Evolutionary conservation across 2,329 filamentous ascomycete species (phyloP), one percentile per base, ranked within the genome.

Genomic region (Ascomycota sp.): DNA sequence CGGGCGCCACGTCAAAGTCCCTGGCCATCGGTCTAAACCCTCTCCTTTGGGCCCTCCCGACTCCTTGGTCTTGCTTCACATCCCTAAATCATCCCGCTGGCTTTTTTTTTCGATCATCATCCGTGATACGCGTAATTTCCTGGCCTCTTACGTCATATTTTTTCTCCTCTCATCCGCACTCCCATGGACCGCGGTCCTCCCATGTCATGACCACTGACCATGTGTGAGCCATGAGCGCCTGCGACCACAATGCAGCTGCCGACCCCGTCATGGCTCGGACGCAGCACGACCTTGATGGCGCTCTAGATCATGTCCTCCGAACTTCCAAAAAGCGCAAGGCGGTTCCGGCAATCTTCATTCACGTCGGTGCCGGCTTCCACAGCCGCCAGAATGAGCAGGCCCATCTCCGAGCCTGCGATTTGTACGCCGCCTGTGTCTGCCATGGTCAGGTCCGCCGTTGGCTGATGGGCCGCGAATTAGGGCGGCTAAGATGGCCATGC

Each of bases 281-380:
- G 50, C 45, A 59, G 36, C 51, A 56, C 33, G 48, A 51, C 30
- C 42, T 47, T 19, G 56, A 62, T 38, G 59, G 59, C 25, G 43
- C 54, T 21, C 37, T 54, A 12, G 57, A 61, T 35, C 54, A 48
- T 22, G 45, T 51, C 33, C 38, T 50, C 28, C 55, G 50, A 26
- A 41, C 49, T 15, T 43, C 39, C 5, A 51, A 52, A 11, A 49
- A 40, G 31, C 37, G 43, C 23, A 53, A 51, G 30, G 44, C 40
- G 26, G 36, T 71, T 8, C 71, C 71, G 33, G 83, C 82, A 34
- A 86, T 98, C 30, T 95, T 93, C 50, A 75, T 98, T 27, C 89
- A 98, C 52, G 89, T 86, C 23, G 89, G 89, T 22, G 89, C 89
- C 11, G 89, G 89, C 4, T 98, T 81, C 43, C 89, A 98, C 50